These are phyloP conservation scores for Nakazawaea populi DNA, from an alignment of 805 yeast species.

Conservation along the genomic window DNA sequence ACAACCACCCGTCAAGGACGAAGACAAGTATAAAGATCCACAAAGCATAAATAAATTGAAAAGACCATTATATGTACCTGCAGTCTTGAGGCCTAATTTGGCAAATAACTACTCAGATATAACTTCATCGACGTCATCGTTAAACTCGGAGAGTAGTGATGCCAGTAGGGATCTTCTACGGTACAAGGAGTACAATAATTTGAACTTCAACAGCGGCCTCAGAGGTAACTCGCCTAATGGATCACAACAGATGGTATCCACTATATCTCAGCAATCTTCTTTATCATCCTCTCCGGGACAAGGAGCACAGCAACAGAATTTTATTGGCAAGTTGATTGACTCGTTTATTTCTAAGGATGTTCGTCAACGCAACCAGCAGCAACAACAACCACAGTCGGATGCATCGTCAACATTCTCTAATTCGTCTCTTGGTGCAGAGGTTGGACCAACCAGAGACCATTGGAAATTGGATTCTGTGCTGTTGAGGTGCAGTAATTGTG, in stretches of 20 bases:
- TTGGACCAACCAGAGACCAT: conserved; percentile 49
- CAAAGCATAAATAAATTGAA: conserved; percentile 77
- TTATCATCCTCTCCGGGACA: conserved; percentile 15
- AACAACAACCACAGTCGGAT: conserved; percentile 1
- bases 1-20: neutral
- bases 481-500: conserved; percentile 62
- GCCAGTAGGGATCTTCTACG: neutral
- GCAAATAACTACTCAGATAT: conserved; percentile 9
- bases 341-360: neutral
- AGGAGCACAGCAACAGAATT: conserved; percentile 10
- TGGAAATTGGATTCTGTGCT: conserved; percentile 73
- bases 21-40: conserved; percentile 24
- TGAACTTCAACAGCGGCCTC: conserved; percentile 9
- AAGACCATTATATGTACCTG: conserved; percentile 86
- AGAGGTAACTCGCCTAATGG: neutral
- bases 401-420: conserved; percentile 7
- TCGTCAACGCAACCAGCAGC: neutral
- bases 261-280: conserved; percentile 6
- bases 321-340: neutral
- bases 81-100: conserved; percentile 55
- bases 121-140: conserved; percentile 11
- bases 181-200: conserved; percentile 21
- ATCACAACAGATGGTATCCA: neutral
- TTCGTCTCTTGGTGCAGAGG: neutral
- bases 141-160: conserved; percentile 16